Evolutionary conservation across 208 protist genomes (phyloP), one percentile per base, ranked within the genome.

Genomic region (Leishmania martiniquensis): DNA sequence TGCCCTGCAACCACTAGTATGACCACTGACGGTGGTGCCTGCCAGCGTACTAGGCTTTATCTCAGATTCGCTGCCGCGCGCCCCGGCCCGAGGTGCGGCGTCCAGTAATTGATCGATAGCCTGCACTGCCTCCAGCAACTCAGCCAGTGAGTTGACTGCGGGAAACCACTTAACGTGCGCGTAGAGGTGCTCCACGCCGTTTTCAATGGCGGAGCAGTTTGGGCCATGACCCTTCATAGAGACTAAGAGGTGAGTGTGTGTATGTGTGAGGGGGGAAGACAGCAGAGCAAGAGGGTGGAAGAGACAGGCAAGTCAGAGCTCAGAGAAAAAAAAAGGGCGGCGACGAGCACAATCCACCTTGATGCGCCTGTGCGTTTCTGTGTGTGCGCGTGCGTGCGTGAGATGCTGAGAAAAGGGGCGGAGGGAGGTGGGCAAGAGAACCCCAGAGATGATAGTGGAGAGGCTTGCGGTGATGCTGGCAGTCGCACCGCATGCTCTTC

Each of bases 141-240:
- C 44, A 49, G 29, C 49, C 51, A 74, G 47, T 0, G 80, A 71
- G 78, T 89, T 91, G 29, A 86, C 81, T 3, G 85, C 84, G 57
- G 89, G 87, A 47, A 73, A 79, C 85, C 85, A 87, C 34, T 47
- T 68, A 4, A 62, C 77, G 57, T 57, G 37, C 47, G 47, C 20
- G 60, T 81, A 81, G 39, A 60, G 66, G n/a, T 77, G 32, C 42
- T 52, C 25, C 25, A 59, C 59, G 22, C 45, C 59, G 12, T 34
- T 22, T 25, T 0, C 42, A 25, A 66, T 66, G 34, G 17, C 34
- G 32, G 60, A 13, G 60, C 29, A 9, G 57, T 6, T 63, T 20
- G 57, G 29, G 57, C 12, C 25, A 37, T 37, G 29, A 2, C 57
- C 57, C 3, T 39, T 63, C 57, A 37, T 63, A 15, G 57, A 20